Evolutionary conservation across 257 asterid species (phyloP), one percentile per base, ranked within the genome.

Genomic region (Agastache rugosa): DNA sequence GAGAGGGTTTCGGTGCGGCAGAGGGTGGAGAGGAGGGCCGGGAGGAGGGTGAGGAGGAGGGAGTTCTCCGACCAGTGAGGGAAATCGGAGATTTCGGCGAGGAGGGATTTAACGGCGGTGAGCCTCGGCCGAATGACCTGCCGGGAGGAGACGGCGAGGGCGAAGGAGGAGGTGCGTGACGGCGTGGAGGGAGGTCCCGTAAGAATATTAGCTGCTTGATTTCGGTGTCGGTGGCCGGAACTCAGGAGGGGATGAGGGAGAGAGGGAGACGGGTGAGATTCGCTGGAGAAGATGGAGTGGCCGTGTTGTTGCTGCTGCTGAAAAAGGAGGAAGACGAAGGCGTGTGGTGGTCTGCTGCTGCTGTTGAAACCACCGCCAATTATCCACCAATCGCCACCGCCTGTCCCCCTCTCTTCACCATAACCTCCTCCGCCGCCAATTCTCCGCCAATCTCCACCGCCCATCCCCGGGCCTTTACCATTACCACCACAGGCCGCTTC

Each of bases 31-130:
- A 78, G 82, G 2, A 91, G 41, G 34, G 85, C 81, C 1, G 96
- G 94, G 1, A 93, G 84, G 41, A 93, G 86, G 0, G 88, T 69
- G 6, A 56, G 78, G 19, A 93, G 84, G 5, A 93, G 83, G 4
- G 88, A 77, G n/a, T 93, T 91, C 20, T 88, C 90, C 10, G 94
- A 82, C 96, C 97, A 91, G 85, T 91, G 96, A 0, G 89, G 85
- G 1, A 88, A 85, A 45, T 85, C 87, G 25, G 90, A 78, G 63
- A 93, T 71, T 55, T 88, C 96, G 0, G 84, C 44, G 50, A 93
- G 74, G 67, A 87, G 81, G 6, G 88, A 77, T 16, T 79, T 74
- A 7, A 90, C 75, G 19, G 88, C 42, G 31, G 83, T 71, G 59
- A 93, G 97, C 79, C 85, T 91, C 5, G 87, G 76, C 8, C 91